Percentiles rank a stretch among this genome's conserved stretches.
These are phyloP conservation scores for Turnera subulata DNA, from an alignment of 345 rosid genomes.

Conservation along the genomic window DNA sequence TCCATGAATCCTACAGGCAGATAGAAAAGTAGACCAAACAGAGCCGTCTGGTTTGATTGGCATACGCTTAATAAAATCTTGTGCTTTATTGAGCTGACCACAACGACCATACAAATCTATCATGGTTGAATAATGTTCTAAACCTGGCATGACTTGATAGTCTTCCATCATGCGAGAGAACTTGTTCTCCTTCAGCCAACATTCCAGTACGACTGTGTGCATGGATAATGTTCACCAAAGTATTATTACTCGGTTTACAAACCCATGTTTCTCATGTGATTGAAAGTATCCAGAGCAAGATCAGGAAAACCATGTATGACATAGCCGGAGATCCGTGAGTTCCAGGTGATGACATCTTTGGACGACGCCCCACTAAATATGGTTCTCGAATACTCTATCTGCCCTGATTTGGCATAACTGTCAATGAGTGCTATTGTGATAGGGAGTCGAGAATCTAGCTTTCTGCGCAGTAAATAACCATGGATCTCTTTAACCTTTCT, in stretches of 20 bases:
- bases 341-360: conserved; percentile 71
- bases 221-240: conserved; percentile 56
- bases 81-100: conserved; percentile 19
- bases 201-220: conserved; percentile 59
- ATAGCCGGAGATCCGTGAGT: conserved; percentile 62
- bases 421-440: conserved; percentile 68
- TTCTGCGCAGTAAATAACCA: conserved; percentile 55
- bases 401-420: conserved; percentile 73
- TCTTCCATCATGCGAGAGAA: conserved; percentile 51
- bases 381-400: conserved; percentile 51
- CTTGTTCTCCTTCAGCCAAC: conserved; percentile 56
- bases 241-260: conserved; percentile 65
- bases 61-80: conserved; percentile 16
- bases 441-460: conserved; percentile 55
- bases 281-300: conserved; percentile 54
- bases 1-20: conserved; percentile 14
- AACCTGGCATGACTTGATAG: conserved; percentile 4
- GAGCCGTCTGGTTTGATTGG: conserved; percentile 16
- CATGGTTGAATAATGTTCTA: conserved; percentile 22
- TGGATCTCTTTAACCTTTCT: conserved; percentile 85
- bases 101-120: conserved; percentile 22
- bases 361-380: conserved; percentile 48
- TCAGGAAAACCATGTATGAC: conserved; percentile 52
- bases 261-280: conserved; percentile 52
- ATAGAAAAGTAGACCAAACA: conserved; percentile 17